These are phyloP conservation scores for Taiwanofungus camphoratus DNA, from an alignment of 1,284 basidiomycete species.

Conservation along the genomic window DNA sequence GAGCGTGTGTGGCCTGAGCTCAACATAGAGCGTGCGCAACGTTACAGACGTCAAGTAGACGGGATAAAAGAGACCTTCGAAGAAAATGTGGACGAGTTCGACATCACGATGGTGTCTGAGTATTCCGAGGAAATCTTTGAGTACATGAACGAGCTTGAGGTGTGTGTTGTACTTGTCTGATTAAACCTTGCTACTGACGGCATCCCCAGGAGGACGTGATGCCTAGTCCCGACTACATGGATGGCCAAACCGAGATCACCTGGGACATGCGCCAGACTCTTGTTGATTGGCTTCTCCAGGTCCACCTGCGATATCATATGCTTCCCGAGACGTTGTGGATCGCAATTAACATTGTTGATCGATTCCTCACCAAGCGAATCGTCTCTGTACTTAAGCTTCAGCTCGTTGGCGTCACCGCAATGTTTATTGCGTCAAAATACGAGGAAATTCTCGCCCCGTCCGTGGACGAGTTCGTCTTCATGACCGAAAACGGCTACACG, in stretches of 20 bases:
- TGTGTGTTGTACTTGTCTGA: slow-evolving; percentile 30
- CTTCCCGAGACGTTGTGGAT: slow-evolving; percentile 99
- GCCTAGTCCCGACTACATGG: slow-evolving; percentile 94
- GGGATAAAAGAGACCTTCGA: slow-evolving; percentile 69
- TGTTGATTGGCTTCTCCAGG: slow-evolving; percentile 97
- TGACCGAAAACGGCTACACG: slow-evolving; percentile 93
- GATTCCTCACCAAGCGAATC: slow-evolving; percentile 89
- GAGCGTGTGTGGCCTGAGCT: slow-evolving; percentile 66
- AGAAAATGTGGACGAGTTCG: slow-evolving; percentile 81
- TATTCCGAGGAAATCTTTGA: slow-evolving; percentile 96
- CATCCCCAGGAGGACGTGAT: slow-evolving; percentile 70
- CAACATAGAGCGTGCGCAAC: slow-evolving; percentile 49
- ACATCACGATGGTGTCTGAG: slow-evolving; percentile 97
- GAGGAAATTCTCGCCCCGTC: slow-evolving; percentile 96
- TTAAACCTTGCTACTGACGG: slow-evolving; percentile 13
- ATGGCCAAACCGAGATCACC: slow-evolving; percentile 89
- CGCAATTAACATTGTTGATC: slow-evolving; percentile 95
- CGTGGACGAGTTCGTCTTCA: slow-evolving; percentile 94
- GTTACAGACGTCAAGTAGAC: slow-evolving; percentile 55
- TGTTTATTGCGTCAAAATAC: slow-evolving; percentile 98
- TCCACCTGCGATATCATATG: slow-evolving; percentile 96
- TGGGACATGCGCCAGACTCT: slow-evolving; percentile 96
- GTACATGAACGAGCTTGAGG: slow-evolving; percentile 93
- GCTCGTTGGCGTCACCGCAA: slow-evolving; percentile 94
- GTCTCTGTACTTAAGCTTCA: slow-evolving; percentile 95